Percentiles rank a stretch among this genome's conserved stretches.
Conservation (phyloP, 2,329 filamentous ascomycete genomes). For the Malbranchea cinnamomea region DNA sequence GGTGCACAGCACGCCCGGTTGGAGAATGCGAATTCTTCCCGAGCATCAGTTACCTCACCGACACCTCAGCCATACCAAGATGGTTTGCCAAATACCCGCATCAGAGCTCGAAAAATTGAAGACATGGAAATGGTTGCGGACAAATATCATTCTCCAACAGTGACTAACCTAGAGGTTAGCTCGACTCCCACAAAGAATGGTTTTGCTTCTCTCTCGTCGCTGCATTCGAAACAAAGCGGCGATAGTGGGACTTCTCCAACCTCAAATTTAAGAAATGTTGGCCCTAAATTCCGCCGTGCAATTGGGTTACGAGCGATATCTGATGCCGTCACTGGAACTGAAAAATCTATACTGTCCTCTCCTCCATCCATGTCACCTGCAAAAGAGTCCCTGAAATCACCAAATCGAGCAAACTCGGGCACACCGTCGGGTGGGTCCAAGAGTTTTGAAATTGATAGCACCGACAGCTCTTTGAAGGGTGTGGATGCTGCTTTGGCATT, state of each 20-base stretch:
- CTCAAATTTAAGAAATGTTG: constrained; percentile 42
- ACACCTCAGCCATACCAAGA: constrained; percentile 56
- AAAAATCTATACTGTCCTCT: constrained; percentile 34
- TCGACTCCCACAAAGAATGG: constrained; percentile 24
- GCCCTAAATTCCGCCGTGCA: constrained; percentile 40
- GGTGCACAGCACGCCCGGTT: constrained; percentile 73
- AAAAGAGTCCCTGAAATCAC: constrained; percentile 45
- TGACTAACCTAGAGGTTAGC: constrained; percentile 41
- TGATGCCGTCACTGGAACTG: constrained; percentile 46
- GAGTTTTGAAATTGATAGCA: constrained; percentile 68
- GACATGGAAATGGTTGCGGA: constrained; percentile 26
- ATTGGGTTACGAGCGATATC: constrained; percentile 74
- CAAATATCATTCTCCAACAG: constrained; percentile 35
- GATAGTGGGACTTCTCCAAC: constrained; percentile 38
- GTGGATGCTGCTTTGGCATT: constrained; percentile 33
- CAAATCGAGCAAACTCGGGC: constrained; percentile 61
- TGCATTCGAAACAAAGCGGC: constrained; percentile 29
- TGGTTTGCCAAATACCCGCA: constrained; percentile 31
- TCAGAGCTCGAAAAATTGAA: too few species aligned
- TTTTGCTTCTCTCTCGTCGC: constrained; percentile 33
- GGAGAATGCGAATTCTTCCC: constrained; percentile 61
- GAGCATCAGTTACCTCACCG: constrained; percentile 44
- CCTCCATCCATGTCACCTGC: constrained; percentile 29
- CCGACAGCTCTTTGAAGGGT: constrained; percentile 41
- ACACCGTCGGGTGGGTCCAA: constrained; percentile 46